Evolutionary conservation across 495 filamentous ascomycete genomes (phyloP), one percentile per base, ranked within the genome.

Genomic region (Penicillium roqueforti): DNA sequence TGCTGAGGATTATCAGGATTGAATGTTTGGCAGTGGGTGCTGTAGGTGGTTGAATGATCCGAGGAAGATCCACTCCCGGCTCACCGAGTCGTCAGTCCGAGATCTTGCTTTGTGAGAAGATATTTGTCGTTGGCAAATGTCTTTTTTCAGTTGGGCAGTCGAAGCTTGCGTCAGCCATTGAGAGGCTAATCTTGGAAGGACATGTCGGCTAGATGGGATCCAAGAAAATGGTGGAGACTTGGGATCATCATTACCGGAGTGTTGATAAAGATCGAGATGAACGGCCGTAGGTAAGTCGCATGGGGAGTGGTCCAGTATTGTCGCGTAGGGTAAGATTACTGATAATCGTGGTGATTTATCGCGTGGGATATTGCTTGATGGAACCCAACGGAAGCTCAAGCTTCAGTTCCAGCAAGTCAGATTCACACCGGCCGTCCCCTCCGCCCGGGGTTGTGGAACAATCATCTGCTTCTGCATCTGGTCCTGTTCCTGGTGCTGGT

Each of bases 381-480:
- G 39, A 18, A n/a, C 16, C 25, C 38, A 44, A 39, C 18, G 14
- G 13, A 43, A 43, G 19, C 16, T 26, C 7, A 28, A 20, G 46
- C 25, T 29, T 10, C 11, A 32, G 18, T 18, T 11, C 42, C 44
- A 48, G 19, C 19, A 40, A 32, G 18, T 4, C 18, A 18, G 13
- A 25, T 25, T 52, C 40, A 52, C 28, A 44, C 40, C 7, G 20
- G 50, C 9, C 16, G 29, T 10, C 10, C 18, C 18, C 7, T 36
- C 29, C 14, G 18, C 3, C 49, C 3, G 18, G 20, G 13, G 1
- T 11, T 25, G 42, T 3, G 55, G 44, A 8, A 47, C 25, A 14
- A 47, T 44, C 38, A 60, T 44, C 16, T 44, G 19, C 14, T 58
- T 47, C 14, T 42, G 39, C 23, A 58, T 26, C 29, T 46, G 55